These are phyloP conservation scores for Colletotrichum lentis DNA, from an alignment of 2,329 filamentous ascomycete genomes.

Conservation along the genomic window DNA sequence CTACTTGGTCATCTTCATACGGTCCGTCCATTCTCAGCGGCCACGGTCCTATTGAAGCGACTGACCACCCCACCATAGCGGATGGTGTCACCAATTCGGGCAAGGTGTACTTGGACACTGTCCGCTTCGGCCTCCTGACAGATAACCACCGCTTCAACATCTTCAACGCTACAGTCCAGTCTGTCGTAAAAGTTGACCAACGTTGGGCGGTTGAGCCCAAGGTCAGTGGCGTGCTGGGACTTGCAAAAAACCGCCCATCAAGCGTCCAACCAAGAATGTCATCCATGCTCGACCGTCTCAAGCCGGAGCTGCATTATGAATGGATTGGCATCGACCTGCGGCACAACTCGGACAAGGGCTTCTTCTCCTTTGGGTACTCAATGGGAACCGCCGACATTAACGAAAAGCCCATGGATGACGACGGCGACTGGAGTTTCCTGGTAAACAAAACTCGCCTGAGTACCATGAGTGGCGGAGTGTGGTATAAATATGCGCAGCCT, in stretches of 20 bases:
- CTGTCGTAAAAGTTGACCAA: slow-evolving; percentile 54
- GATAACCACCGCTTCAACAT: slow-evolving; percentile 48
- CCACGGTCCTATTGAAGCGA: background rate
- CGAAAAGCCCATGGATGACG: slow-evolving; percentile 26
- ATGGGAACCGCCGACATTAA: slow-evolving; percentile 35
- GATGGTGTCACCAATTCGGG: slow-evolving; percentile 57
- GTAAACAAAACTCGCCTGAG: slow-evolving; percentile 54
- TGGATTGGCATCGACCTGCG: slow-evolving; percentile 60
- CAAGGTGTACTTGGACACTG: slow-evolving; percentile 60
- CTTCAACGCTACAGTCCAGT: slow-evolving; percentile 58
- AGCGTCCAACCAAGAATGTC: slow-evolving; percentile 54
- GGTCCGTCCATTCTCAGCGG: slow-evolving; percentile 51
- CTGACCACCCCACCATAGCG: slow-evolving; percentile 42
- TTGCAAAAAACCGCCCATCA: slow-evolving; percentile 57
- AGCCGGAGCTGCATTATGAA: slow-evolving; percentile 50
- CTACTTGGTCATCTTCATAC: slow-evolving; percentile 60
- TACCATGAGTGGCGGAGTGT: slow-evolving; percentile 43
- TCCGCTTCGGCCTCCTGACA: slow-evolving; percentile 51
- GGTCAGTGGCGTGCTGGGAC: slow-evolving; percentile 61
- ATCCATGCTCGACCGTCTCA: slow-evolving; percentile 56
- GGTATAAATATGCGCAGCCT: slow-evolving; percentile 48
- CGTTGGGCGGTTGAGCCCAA: slow-evolving; percentile 53
- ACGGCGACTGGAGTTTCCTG: slow-evolving; percentile 59
- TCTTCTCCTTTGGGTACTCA: slow-evolving; percentile 55
- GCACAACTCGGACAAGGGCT: slow-evolving; percentile 40